Conservation (phyloP, 2,329 filamentous ascomycete genomes). For the Venturia carpophila region DNA sequence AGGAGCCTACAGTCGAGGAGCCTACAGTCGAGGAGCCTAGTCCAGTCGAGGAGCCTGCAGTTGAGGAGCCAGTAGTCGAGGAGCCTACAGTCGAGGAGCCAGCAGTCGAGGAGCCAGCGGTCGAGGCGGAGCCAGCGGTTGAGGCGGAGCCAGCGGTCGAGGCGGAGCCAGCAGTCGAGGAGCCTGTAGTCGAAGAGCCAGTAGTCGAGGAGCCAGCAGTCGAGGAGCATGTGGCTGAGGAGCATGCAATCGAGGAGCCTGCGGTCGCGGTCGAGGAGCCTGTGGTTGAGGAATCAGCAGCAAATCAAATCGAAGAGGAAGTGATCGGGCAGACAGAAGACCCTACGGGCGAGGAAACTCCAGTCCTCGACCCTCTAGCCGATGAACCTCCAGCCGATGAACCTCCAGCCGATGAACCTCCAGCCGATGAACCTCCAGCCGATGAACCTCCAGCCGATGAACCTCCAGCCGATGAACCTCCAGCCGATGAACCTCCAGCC, state of each 20-base stretch:
- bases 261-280: not conserved
- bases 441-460: not conserved
- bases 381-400: too few relatives aligned
- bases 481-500: not conserved
- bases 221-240: not conserved
- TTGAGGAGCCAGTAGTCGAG: not conserved
- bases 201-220: not conserved
- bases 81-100: not conserved
- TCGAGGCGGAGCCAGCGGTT: too few relatives aligned
- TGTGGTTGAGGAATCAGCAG: not conserved
- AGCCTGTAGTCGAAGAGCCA: not conserved
- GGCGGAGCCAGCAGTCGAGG: not conserved
- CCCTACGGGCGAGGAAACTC: not conserved
- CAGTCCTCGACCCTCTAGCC: not conserved
- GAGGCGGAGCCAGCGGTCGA: not conserved
- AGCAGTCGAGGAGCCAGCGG: too few relatives aligned
- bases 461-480: not conserved
- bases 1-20: not conserved
- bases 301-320: not conserved
- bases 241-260: not conserved
- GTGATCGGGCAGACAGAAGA: too few relatives aligned
- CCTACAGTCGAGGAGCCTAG: not conserved
- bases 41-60: not conserved
- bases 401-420: not conserved
- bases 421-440: not conserved